A percentile compares a stretch with the other conserved stretches of the same genome.
These are phyloP conservation scores for Rhizopus microsporus DNA, from an alignment of 371 early-diverging fungal species.

Conservation along the genomic window DNA sequence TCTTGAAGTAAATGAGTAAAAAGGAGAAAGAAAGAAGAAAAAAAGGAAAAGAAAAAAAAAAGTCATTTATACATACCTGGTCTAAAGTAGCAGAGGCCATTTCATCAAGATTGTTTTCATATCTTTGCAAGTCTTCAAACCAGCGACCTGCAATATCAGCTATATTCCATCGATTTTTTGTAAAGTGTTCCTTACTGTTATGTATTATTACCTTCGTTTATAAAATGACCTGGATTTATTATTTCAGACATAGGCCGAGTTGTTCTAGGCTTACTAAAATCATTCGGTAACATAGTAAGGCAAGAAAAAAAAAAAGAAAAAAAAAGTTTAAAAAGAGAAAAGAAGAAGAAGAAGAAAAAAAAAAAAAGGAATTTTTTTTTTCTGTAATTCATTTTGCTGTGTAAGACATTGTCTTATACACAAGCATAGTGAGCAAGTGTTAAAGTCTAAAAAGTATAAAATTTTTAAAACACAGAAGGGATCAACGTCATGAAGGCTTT, in stretches of 20 bases:
- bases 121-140: slow-evolving; percentile 89
- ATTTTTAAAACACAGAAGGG: neutral
- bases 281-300: slow-evolving; percentile 21
- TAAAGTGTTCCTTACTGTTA: neutral
- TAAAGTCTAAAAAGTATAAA: too few species aligned
- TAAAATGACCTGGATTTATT: slow-evolving; percentile 23
- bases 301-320: neutral
- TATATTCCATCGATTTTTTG: slow-evolving; percentile 1
- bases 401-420: too few species aligned
- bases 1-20: slow-evolving; percentile 23
- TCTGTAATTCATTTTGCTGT: too few species aligned
- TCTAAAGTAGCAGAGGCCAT: slow-evolving; percentile 91
- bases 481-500: neutral
- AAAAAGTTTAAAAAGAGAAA: neutral
- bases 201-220: slow-evolving; percentile 20
- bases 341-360: slow-evolving; percentile 3
- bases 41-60: too few species aligned
- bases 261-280: slow-evolving; percentile 21
- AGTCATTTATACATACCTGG: slow-evolving; percentile 36
- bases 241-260: slow-evolving; percentile 30
- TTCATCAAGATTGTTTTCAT: slow-evolving; percentile 90
- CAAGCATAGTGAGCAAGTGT: too few species aligned
- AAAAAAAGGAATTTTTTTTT: neutral
- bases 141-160: slow-evolving; percentile 38
- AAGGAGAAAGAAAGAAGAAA: too few species aligned